phyloP scores from a whole-genome alignment of 2,329 filamentous ascomycete species.

The Zymoseptoria brevis region DNA sequence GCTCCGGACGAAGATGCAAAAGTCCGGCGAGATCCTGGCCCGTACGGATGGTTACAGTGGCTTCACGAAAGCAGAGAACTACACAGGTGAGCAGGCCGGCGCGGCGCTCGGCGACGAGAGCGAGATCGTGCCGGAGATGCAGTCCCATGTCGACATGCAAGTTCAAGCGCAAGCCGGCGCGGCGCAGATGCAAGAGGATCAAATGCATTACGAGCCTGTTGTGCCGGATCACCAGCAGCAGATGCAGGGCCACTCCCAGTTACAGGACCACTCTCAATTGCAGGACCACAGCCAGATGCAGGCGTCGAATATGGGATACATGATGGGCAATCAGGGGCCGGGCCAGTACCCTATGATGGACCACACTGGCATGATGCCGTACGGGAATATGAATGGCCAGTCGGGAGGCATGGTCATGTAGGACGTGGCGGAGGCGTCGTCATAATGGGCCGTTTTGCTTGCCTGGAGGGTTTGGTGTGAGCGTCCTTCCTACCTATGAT shows the following conservation, averaged over 20 bases:
- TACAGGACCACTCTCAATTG: slow-evolving; percentile 2
- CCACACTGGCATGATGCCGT: slow-evolving; percentile 21
- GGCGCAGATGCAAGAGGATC: slow-evolving; percentile 16
- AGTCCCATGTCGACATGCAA: slow-evolving; percentile 7
- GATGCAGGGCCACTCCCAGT: slow-evolving; percentile 5
- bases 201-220: slow-evolving; percentile 24
- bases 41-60: slow-evolving; percentile 27
- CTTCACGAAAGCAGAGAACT: slow-evolving; percentile 28
- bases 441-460: background rate
- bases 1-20: slow-evolving; percentile 32
- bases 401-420: slow-evolving; percentile 1
- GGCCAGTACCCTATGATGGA: slow-evolving; percentile 16
- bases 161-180: slow-evolving; percentile 13
- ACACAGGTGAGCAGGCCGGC: slow-evolving; percentile 27
- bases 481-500: slow-evolving; percentile 10
- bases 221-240: slow-evolving; percentile 6
- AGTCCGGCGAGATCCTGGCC: slow-evolving; percentile 31
- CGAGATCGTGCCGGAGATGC: slow-evolving; percentile 11
- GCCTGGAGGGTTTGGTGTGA: background rate
- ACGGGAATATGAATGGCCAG: slow-evolving; percentile 18
- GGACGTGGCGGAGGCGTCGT: background rate
- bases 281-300: slow-evolving; percentile 8
- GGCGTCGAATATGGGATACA: slow-evolving; percentile 16
- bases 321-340: slow-evolving; percentile 19
- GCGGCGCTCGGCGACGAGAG: slow-evolving; percentile 21